phyloP scores from a whole-genome alignment of 768 basidiomycete genomes.

The Pisolithus microcarpus region DNA sequence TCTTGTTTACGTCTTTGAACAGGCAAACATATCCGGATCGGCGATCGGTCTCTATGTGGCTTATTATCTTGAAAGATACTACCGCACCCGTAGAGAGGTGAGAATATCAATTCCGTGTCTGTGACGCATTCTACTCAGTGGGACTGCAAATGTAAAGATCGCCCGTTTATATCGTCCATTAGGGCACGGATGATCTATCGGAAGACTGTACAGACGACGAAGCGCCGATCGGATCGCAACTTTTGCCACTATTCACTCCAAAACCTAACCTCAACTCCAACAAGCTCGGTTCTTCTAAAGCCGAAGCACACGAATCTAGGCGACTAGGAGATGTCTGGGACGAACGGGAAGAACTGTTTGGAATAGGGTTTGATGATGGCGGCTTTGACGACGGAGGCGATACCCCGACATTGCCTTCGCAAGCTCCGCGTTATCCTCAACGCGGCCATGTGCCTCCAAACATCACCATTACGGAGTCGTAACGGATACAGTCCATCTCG shows the following conservation, averaged over 20 bases:
- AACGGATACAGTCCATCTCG: constrained; percentile 10
- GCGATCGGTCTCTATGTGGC: constrained; percentile 57
- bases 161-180: constrained; percentile 72
- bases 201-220: constrained; percentile 42
- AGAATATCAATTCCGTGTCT: constrained; percentile 2
- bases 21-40: constrained; percentile 80
- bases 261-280: constrained; percentile 7
- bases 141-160: constrained; percentile 40
- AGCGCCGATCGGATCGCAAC: constrained; percentile 42
- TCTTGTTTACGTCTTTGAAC: constrained; percentile 6
- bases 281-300: constrained; percentile 21
- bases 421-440: neutral
- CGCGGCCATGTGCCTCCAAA: constrained; percentile 16
- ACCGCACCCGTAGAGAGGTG: constrained; percentile 76
- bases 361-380: constrained; percentile 51
- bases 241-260: constrained; percentile 46
- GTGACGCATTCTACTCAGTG: neutral
- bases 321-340: constrained; percentile 67
- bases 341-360: constrained; percentile 70
- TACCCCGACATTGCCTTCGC: constrained; percentile 5
- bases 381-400: constrained; percentile 41
- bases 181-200: constrained; percentile 39
- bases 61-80: constrained; percentile 66
- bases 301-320: constrained; percentile 22
- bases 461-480: constrained; percentile 22